Conservation (phyloP, 148 eudicot species). For the Chenopodium berlandieri region DNA sequence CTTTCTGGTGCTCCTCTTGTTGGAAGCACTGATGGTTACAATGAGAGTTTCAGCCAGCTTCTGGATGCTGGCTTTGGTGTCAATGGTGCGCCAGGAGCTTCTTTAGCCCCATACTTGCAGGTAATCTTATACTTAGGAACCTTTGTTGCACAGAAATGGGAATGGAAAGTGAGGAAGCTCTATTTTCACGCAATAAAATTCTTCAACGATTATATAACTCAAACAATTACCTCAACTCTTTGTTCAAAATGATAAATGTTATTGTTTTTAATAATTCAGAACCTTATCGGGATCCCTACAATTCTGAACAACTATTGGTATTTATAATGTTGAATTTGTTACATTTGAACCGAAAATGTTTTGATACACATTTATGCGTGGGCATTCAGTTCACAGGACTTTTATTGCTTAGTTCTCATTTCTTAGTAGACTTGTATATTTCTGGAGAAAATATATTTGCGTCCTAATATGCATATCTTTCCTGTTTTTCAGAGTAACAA, state of each 20-base stretch:
- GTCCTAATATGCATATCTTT: conserved; percentile 19
- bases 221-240: background rate
- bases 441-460: background rate
- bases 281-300: background rate
- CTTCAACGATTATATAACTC: no score
- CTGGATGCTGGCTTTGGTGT: conserved; percentile 30
- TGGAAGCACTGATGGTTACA: conserved; percentile 28
- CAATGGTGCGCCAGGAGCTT: conserved; percentile 25
- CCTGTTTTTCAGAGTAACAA: conserved; percentile 35
- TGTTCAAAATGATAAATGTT: background rate
- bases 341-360: background rate
- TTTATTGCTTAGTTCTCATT: background rate
- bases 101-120: conserved; percentile 32
- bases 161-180: no score
- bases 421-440: background rate
- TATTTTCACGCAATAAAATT: background rate
- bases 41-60: conserved; percentile 34
- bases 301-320: no score
- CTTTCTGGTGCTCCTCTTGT: conserved; percentile 22
- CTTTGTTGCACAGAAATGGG: background rate
- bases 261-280: background rate
- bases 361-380: background rate
- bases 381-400: background rate
- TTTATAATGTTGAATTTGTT: background rate
- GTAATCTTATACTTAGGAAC: conserved; percentile 18